Conservation (phyloP, 1,284 basidiomycete species). For the Rhodotorula sp. region DNA sequence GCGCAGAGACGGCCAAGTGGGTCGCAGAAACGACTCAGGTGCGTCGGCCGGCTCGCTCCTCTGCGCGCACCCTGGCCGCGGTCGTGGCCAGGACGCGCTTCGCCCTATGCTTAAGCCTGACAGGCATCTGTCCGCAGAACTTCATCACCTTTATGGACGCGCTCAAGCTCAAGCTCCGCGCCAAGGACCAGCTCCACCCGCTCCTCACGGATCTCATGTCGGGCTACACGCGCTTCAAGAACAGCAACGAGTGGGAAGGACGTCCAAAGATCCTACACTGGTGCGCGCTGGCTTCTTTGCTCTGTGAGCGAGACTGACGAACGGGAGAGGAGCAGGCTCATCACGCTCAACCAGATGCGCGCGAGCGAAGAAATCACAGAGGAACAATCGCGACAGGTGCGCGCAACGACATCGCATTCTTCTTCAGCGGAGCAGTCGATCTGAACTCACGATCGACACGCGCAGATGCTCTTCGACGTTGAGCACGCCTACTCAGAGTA, state of each 20-base stretch:
- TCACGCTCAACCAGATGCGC: slow-evolving; percentile 94
- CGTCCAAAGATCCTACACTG: slow-evolving; percentile 90
- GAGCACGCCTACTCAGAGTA: slow-evolving; percentile 96
- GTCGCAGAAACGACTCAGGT: slow-evolving; percentile 99
- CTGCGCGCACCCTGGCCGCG: not conserved
- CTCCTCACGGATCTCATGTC: slow-evolving; percentile 91
- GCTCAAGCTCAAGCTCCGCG: slow-evolving; percentile 83
- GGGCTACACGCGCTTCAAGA: slow-evolving; percentile 87
- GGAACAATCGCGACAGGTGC: slow-evolving; percentile 88
- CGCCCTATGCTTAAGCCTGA: too few species aligned
- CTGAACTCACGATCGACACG: too few species aligned
- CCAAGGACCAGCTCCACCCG: slow-evolving; percentile 96
- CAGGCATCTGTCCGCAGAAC: slow-evolving; percentile 58
- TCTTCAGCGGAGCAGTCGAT: not conserved
- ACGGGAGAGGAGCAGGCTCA: slow-evolving; percentile 66
- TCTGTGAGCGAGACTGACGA: not conserved
- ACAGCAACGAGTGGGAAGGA: slow-evolving; percentile 90
- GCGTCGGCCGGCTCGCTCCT: slow-evolving; percentile 42
- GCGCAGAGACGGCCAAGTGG: slow-evolving; percentile 84
- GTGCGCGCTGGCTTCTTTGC: slow-evolving; percentile 55
- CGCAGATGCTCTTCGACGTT: slow-evolving; percentile 88
- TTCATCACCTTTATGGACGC: slow-evolving; percentile 99
- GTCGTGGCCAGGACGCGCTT: too few species aligned
- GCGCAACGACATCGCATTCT: slow-evolving; percentile 43
- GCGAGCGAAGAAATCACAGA: slow-evolving; percentile 95